phyloP scores from a whole-genome alignment of 257 asterid genomes.

The Hygrophila difformis region DNA sequence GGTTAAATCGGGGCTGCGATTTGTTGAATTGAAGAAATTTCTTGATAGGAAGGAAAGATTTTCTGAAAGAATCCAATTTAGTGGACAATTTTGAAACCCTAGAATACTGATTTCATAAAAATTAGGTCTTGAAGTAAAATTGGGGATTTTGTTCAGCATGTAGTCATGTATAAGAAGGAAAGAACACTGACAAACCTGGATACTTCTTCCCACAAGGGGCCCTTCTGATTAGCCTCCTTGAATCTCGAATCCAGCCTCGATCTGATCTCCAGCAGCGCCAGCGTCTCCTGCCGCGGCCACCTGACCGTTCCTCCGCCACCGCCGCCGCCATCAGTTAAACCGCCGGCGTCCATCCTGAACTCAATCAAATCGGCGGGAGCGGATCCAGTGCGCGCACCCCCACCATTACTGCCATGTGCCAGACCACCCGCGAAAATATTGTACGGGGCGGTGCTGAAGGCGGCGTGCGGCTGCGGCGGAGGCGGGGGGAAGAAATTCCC shows the following conservation, averaged over 20 bases:
- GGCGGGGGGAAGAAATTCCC: too few species aligned
- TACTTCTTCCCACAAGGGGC: conserved; percentile 92
- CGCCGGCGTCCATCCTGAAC: conserved; percentile 27
- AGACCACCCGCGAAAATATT: too few species aligned
- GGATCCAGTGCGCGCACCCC: conserved; percentile 7
- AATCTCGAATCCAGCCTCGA: conserved; percentile 75
- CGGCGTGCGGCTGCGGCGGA: too few species aligned
- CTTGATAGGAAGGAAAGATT: too few species aligned
- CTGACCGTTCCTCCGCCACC: conserved; percentile 44
- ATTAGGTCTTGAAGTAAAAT: too few species aligned
- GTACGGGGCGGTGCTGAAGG: too few species aligned
- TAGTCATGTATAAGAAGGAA: too few species aligned
- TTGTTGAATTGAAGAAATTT: too few species aligned
- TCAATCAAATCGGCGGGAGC: conserved; percentile 17
- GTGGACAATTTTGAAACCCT: too few species aligned
- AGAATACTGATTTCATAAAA: not conserved
- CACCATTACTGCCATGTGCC: not conserved
- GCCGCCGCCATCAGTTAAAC: conserved; percentile 17
- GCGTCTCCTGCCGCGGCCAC: conserved; percentile 96
- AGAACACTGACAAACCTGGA: conserved; percentile 55
- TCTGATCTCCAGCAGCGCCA: conserved; percentile 81
- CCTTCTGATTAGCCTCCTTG: conserved; percentile 90
- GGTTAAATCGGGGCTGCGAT: too few species aligned
- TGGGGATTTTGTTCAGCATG: too few species aligned
- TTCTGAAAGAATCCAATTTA: too few species aligned